Conservation (phyloP, 75 land plant genomes). For the Selaginella tamariscina region DNA sequence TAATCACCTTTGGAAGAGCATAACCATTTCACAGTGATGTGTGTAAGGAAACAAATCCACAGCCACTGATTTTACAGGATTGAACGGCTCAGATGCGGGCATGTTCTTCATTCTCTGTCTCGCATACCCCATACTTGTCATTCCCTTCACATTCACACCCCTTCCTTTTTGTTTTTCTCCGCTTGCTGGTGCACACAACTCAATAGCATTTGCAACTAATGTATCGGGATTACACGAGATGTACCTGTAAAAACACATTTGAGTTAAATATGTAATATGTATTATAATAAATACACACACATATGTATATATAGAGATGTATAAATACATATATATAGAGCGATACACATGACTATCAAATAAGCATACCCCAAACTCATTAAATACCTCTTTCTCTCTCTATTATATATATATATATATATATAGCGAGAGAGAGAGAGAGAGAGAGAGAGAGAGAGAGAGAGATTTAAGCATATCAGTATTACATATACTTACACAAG, state of each 20-base stretch:
- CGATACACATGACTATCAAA: neutral
- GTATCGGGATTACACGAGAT: constrained; percentile 98
- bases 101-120: constrained; percentile 81
- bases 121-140: constrained; percentile 73
- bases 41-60: constrained; percentile 98
- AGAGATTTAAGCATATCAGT: no score
- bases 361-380: neutral
- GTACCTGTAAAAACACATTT: constrained; percentile 46
- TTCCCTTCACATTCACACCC: constrained; percentile 46
- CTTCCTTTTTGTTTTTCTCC: constrained; percentile 36
- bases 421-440: no score
- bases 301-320: neutral
- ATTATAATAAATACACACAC: neutral
- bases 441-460: no score
- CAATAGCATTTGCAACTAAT: constrained; percentile 87
- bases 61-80: constrained; percentile 82
- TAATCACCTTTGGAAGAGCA: constrained; percentile 77
- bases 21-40: constrained; percentile 91
- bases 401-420: no score
- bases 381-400: no score
- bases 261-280: constrained; percentile 1
- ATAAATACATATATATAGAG: neutral
- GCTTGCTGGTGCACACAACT: constrained; percentile 79
- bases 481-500: constrained; percentile 62
- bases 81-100: constrained; percentile 85